These are phyloP conservation scores for Saccharomyces hybrid DNA, from an alignment of 1,139 yeast genomes.

Conservation along the genomic window DNA sequence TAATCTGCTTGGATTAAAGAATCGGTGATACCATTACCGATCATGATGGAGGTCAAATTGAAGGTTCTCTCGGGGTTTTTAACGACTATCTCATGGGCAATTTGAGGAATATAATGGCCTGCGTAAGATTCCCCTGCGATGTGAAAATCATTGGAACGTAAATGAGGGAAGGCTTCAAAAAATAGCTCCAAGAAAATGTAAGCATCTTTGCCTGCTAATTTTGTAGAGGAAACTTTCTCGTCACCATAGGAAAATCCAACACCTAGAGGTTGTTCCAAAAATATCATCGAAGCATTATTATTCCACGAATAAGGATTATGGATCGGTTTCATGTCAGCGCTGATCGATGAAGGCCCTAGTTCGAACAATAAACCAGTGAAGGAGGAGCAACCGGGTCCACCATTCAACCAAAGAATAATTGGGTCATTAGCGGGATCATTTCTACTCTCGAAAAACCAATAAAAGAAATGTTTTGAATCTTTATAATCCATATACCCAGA, in stretches of 20 bases:
- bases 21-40: slow-evolving; percentile 95
- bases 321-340: slow-evolving; percentile 57
- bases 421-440: slow-evolving; percentile 85
- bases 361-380: slow-evolving; percentile 88
- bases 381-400: slow-evolving; percentile 90
- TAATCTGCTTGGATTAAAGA: slow-evolving; percentile 80
- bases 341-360: slow-evolving; percentile 75
- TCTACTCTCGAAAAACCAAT: slow-evolving; percentile 85
- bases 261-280: slow-evolving; percentile 90
- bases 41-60: slow-evolving; percentile 77
- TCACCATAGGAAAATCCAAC: slow-evolving; percentile 84
- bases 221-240: slow-evolving; percentile 54
- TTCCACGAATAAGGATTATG: slow-evolving; percentile 83
- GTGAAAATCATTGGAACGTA: slow-evolving; percentile 60
- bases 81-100: slow-evolving; percentile 77
- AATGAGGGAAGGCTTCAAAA: slow-evolving; percentile 86
- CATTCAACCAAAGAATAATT: slow-evolving; percentile 78
- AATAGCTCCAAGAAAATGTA: slow-evolving; percentile 86
- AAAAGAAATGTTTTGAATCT: slow-evolving; percentile 77
- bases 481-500: slow-evolving; percentile 83
- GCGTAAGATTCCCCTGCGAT: slow-evolving; percentile 99
- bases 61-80: slow-evolving; percentile 53
- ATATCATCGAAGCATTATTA: slow-evolving; percentile 79
- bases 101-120: slow-evolving; percentile 93
- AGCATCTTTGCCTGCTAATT: slow-evolving; percentile 89